Conservation (phyloP, 345 rosid species). For the Boechera stricta region DNA sequence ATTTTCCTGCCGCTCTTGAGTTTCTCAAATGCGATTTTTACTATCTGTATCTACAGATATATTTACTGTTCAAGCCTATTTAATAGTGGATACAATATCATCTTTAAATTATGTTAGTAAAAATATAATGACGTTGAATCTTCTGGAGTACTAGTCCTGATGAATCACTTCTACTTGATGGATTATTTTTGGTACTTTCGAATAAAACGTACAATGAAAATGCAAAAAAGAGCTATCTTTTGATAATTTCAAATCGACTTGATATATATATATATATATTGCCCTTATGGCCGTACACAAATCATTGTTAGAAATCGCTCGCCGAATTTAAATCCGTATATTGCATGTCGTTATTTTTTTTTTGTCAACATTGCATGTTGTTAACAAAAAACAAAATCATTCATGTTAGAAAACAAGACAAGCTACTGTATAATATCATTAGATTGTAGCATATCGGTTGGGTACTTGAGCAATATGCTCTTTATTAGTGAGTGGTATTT, state of each 20-base stretch:
- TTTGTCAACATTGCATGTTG: neutral
- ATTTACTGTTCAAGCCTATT: slow-evolving; percentile 5
- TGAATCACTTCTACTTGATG: neutral
- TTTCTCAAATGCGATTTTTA: slow-evolving; percentile 28
- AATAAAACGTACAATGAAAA: neutral
- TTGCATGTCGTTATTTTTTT: too few relatives aligned
- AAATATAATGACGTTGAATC: neutral
- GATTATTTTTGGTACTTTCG: neutral
- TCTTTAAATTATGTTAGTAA: neutral
- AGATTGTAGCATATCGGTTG: too few relatives aligned
- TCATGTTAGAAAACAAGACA: neutral
- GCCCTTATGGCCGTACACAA: neutral
- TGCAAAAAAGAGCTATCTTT: neutral
- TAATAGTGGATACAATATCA: neutral
- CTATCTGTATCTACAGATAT: slow-evolving; percentile 16
- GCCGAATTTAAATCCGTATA: too few relatives aligned
- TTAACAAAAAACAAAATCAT: neutral
- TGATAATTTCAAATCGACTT: neutral
- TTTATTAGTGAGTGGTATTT: too few relatives aligned
- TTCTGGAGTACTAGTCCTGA: slow-evolving; percentile 8
- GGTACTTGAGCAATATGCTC: too few relatives aligned
- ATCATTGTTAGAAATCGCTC: too few relatives aligned
- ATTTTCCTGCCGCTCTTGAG: slow-evolving; percentile 38
- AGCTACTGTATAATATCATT: neutral
- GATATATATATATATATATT: neutral